phyloP scores from a whole-genome alignment of 768 basidiomycete species.

The Wakefieldia striispora region DNA sequence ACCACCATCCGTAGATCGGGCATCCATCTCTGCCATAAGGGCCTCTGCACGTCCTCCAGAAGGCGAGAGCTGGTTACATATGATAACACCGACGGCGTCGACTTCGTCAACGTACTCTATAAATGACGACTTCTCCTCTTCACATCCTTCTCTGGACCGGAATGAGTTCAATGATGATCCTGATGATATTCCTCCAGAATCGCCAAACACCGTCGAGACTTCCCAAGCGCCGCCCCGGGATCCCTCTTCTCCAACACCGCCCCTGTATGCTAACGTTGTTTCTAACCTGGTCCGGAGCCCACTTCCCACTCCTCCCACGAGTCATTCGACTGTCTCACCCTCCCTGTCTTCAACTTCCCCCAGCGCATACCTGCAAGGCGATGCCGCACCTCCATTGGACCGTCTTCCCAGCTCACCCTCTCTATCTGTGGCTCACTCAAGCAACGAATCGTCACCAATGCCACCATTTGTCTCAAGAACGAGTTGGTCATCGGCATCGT shows the following conservation, averaged over 20 bases:
- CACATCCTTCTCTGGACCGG: constrained; percentile 20
- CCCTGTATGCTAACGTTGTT: constrained; percentile 27
- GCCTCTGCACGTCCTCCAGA: constrained; percentile 17
- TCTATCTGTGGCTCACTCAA: constrained; percentile 16
- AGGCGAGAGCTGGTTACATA: constrained; percentile 32
- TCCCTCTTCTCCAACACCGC: constrained; percentile 12
- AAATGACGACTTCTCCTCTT: constrained; percentile 29
- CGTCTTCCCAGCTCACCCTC: constrained; percentile 11
- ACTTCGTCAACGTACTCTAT: constrained; percentile 14
- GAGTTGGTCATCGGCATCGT: constrained; percentile 26
- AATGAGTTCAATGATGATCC: constrained; percentile 8
- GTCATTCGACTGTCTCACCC: constrained; percentile 5
- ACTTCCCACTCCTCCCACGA: constrained; percentile 7
- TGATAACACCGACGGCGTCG: constrained; percentile 29
- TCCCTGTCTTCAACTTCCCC: constrained; percentile 6
- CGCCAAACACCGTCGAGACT: constrained; percentile 6
- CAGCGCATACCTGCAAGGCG: constrained; percentile 9
- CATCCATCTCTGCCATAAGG: constrained; percentile 16
- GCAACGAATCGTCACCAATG: constrained; percentile 13
- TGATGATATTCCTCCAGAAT: constrained; percentile 2
- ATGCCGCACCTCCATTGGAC: constrained; percentile 12
- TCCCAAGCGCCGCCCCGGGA: neutral
- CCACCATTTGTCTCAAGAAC: constrained; percentile 16
- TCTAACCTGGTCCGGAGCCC: constrained; percentile 20
- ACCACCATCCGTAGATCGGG: constrained; percentile 12